Percentiles rank a stretch among this genome's conserved stretches.
Conservation (phyloP, 139 green algal genomes). For the Closterium sp. region DNA sequence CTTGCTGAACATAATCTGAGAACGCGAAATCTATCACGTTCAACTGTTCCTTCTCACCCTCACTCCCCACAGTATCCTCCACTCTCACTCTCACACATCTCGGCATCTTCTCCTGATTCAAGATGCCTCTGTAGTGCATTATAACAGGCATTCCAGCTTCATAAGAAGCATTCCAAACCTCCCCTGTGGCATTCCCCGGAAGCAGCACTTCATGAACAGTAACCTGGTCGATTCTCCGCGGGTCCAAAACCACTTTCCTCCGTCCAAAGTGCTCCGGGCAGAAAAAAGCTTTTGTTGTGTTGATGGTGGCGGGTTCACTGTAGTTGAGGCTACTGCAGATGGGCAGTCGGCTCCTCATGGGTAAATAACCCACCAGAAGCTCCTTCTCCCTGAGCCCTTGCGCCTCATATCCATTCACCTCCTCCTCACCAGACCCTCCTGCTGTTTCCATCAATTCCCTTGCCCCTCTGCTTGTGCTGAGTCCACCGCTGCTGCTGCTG, state of each 20-base stretch:
- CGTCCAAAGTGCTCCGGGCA: not conserved
- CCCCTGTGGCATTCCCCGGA: not conserved
- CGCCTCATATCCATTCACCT: not conserved
- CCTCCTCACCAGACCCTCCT: not conserved
- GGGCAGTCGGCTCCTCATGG: not conserved
- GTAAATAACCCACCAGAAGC: not conserved
- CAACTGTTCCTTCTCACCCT: not conserved
- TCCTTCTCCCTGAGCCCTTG: not conserved
- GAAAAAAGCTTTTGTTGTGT: not conserved
- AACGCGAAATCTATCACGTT: not conserved
- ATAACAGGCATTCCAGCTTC: not conserved
- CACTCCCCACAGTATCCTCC: not conserved
- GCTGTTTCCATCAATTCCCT: not conserved
- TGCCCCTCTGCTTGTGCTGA: not conserved
- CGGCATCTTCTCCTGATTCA: not conserved
- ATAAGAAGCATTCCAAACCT: not conserved
- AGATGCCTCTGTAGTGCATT: not conserved
- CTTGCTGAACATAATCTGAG: not conserved
- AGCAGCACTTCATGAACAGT: not conserved
- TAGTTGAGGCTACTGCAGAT: not conserved
- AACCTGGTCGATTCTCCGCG: not conserved
- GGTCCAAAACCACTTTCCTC: not conserved
- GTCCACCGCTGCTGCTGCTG: not conserved
- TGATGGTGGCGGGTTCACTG: not conserved
- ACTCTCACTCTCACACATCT: not conserved